phyloP scores from a whole-genome alignment of 1,139 yeast species.

The Yamadazyma epiphylla region DNA sequence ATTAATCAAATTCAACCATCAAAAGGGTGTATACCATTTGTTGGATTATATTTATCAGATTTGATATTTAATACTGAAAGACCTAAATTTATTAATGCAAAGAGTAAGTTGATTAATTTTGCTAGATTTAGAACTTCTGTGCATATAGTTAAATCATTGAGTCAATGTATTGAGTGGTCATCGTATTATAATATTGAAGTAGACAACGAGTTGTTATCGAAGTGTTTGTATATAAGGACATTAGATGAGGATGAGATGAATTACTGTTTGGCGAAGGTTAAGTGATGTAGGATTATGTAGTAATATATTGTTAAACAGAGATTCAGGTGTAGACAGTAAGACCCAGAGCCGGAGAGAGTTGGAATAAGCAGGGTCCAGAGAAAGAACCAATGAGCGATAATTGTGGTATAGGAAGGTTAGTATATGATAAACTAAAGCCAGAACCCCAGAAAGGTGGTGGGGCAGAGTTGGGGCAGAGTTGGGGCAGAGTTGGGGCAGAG shows the following conservation, averaged over 20 bases:
- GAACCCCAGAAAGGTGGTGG: no score
- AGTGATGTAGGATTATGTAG: conserved; percentile 3
- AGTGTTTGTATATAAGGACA: conserved; percentile 77
- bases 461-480: no score
- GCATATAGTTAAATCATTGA: conserved; percentile 70
- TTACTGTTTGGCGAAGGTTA: conserved; percentile 15
- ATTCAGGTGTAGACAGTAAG: no score
- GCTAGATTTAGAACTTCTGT: conserved; percentile 77
- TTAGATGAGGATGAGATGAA: conserved; percentile 77
- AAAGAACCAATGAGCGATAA: no score
- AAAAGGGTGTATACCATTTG: conserved; percentile 83
- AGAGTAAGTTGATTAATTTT: conserved; percentile 60
- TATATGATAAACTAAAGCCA: no score
- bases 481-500: no score
- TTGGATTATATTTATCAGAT: conserved; percentile 82
- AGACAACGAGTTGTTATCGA: conserved; percentile 65
- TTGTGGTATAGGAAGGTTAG: no score
- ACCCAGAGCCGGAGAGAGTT: no score
- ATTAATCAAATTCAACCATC: conserved; percentile 63
- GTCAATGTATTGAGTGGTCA: conserved; percentile 86
- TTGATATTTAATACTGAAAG: conserved; percentile 77
- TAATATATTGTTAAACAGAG: no score
- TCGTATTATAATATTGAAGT: conserved; percentile 50
- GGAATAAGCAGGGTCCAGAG: no score
- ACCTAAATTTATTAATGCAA: conserved; percentile 38